Evolutionary conservation across 2,329 filamentous ascomycete species (phyloP), one percentile per base, ranked within the genome.

Genomic region (Bipolaris sorokiniana): DNA sequence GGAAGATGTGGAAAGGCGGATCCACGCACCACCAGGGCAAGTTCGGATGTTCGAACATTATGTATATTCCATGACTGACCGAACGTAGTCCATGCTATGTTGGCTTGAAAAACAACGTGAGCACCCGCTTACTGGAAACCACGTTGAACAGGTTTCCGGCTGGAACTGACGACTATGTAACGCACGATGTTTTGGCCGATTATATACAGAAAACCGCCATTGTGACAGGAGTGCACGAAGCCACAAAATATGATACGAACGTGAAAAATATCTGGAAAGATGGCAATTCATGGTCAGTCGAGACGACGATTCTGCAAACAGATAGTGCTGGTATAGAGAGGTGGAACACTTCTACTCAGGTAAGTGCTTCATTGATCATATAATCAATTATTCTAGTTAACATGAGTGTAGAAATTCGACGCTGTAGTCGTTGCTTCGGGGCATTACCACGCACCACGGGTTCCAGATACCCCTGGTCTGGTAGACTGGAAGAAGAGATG

Each of bases 121-220:
- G 79, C 5, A 84, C 83, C 2, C 76, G 77, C 4, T 69, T 84
- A 55, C 80, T 85, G 66, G 74, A 80, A 41, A 80, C 80, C 1
- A 81, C 77, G 18, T 71, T 83, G 44, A 80, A 80, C 50, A 59
- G 69, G 5, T 91, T 88, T 83, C 85, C 86, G 0, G 72, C 81
- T 5, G 84, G 83, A 0, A 89, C 86, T 0, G 81, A 82, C 2
- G 83, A 86, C 15, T 85, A 84, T 57, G 83, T 88, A 4, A 81
- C 77, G 2, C 88, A 90, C 56, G 66, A 75, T 15, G 78, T 83
- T 0, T 74, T 90, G 7, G 82, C 82, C 33, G 75, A 82, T 1
- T 90, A 90, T 64, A 82, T 90, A 4, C 83, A 87, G 57, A 79
- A 82, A n/a, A 83, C 87, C 0, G 82, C 87, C 0, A 61, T 62